Conservation (phyloP, 1,284 basidiomycete genomes). For the Termitomyces sp. region DNA sequence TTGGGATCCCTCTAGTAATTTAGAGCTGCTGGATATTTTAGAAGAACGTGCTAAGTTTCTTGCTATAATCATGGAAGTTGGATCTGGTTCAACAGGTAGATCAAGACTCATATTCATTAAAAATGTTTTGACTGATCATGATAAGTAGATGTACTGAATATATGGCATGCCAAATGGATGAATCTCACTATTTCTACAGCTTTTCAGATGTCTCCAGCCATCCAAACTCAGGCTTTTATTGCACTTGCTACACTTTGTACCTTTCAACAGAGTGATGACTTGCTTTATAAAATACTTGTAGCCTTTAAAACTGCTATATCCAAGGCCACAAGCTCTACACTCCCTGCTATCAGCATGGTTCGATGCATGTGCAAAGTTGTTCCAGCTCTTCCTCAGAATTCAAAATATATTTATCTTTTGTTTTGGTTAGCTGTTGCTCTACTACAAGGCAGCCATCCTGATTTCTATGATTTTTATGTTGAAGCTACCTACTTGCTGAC, state of each 20-base stretch:
- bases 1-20: conserved; percentile 54
- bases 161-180: conserved; percentile 93
- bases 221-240: conserved; percentile 86
- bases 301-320: conserved; percentile 67
- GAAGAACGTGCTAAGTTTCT: conserved; percentile 67
- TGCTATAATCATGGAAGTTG: conserved; percentile 59
- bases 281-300: conserved; percentile 84
- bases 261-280: conserved; percentile 81
- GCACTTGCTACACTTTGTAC: conserved; percentile 77
- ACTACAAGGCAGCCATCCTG: conserved; percentile 68
- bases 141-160: conserved; percentile 67
- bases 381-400: conserved; percentile 60
- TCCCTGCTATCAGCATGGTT: conserved; percentile 79
- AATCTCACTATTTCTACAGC: conserved; percentile 84
- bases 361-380: conserved; percentile 77
- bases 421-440: conserved; percentile 88
- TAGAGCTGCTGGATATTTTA: conserved; percentile 58
- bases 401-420: conserved; percentile 70
- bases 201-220: conserved; percentile 87
- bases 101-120: conserved; percentile 4
- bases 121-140: neutral
- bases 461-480: conserved; percentile 19
- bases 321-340: conserved; percentile 61
- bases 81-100: conserved; percentile 66
- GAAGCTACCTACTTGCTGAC: conserved; percentile 66